Evolutionary conservation across 1,139 yeast genomes (phyloP).

Genomic region (Sugiyamaella grinbergsii): DNA sequence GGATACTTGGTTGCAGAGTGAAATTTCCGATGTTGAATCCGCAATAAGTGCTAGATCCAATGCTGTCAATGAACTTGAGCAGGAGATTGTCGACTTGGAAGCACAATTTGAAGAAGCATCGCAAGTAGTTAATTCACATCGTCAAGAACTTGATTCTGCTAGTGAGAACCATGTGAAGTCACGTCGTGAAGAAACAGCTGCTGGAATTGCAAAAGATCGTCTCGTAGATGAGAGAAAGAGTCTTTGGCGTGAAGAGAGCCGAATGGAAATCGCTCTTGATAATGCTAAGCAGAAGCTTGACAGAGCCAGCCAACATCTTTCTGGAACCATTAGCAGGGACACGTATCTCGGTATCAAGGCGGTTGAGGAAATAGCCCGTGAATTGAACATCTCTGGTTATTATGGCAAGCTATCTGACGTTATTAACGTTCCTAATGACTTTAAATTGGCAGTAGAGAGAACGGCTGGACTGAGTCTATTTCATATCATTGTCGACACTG

Average conservation of each 20-base stretch:
- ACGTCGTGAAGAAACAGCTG: slow-evolving; percentile 24
- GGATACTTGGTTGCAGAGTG: slow-evolving; percentile 63
- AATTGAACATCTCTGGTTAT: slow-evolving; percentile 55
- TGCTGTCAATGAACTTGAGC: slow-evolving; percentile 22
- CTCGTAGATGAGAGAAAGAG: slow-evolving; percentile 53
- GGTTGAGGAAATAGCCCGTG: slow-evolving; percentile 60
- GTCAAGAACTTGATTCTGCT: slow-evolving; percentile 40
- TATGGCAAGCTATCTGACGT: slow-evolving; percentile 86
- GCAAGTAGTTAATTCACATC: slow-evolving; percentile 31
- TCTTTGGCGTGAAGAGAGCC: slow-evolving; percentile 81
- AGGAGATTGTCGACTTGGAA: slow-evolving; percentile 35
- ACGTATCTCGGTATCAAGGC: slow-evolving; percentile 67
- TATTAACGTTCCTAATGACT: slow-evolving; percentile 77
- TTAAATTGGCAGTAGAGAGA: slow-evolving; percentile 83
- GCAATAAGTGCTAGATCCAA: slow-evolving; percentile 40
- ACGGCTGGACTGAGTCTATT: slow-evolving; percentile 86
- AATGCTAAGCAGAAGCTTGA: slow-evolving; percentile 49
- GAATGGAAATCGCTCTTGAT: slow-evolving; percentile 56
- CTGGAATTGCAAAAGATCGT: slow-evolving; percentile 33
- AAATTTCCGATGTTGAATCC: slow-evolving; percentile 48
- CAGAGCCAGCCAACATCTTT: slow-evolving; percentile 59
- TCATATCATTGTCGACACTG: slow-evolving; percentile 87
- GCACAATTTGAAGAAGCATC: slow-evolving; percentile 25
- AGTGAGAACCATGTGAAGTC: slow-evolving; percentile 37
- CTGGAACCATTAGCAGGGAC: slow-evolving; percentile 61